Evolutionary conservation across 164 flowering plant genomes (phyloP).

Genomic region (Hamamelis virginiana): DNA sequence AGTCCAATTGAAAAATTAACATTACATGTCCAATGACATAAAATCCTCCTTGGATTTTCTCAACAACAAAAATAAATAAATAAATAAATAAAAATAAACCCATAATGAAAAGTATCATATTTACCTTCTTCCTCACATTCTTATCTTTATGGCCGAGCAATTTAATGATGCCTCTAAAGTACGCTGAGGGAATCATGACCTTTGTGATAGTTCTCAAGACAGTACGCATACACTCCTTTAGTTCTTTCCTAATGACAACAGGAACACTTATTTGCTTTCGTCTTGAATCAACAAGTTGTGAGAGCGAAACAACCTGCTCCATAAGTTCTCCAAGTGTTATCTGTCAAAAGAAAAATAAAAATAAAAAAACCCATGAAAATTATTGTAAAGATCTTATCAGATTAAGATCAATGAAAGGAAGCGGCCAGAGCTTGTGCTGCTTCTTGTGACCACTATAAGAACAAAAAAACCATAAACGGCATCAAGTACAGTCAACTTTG

Average conservation of each 20-base stretch:
- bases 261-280: constrained; percentile 38
- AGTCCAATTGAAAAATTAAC: too few relatives aligned
- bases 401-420: not conserved
- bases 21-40: too few relatives aligned
- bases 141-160: constrained; percentile 50
- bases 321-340: constrained; percentile 54
- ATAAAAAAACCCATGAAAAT: not conserved
- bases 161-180: constrained; percentile 46
- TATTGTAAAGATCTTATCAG: not conserved
- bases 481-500: too few relatives aligned
- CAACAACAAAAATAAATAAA: not conserved
- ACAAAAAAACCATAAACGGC: too few relatives aligned
- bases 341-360: constrained; percentile 44
- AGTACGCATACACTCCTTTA: constrained; percentile 44
- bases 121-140: constrained; percentile 67
- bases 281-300: constrained; percentile 38
- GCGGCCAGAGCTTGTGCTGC: not conserved
- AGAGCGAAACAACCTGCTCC: constrained; percentile 57
- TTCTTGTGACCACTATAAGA: too few relatives aligned
- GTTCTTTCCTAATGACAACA: constrained; percentile 37
- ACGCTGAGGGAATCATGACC: constrained; percentile 61
- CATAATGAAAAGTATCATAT: not conserved
- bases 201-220: constrained; percentile 46
- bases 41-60: not conserved
- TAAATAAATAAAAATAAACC: too few relatives aligned